Evolutionary conservation across 2,329 filamentous ascomycete genomes (phyloP).

Genomic region (Eurotiales sp.): DNA sequence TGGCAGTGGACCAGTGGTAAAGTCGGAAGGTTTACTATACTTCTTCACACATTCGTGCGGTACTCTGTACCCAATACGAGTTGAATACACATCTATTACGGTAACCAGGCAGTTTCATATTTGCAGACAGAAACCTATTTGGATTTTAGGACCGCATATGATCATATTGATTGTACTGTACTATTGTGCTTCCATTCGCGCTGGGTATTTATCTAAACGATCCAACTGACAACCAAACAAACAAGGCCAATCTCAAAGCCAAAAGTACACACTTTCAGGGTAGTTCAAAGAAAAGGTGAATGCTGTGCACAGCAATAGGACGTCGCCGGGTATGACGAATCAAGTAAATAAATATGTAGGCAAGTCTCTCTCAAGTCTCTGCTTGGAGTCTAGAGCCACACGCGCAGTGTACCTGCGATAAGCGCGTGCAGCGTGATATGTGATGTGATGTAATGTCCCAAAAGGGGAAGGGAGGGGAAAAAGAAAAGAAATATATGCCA

Average conservation of each 20-base stretch:
- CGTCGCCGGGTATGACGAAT: not conserved
- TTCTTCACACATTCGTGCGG: no score
- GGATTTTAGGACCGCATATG: no score
- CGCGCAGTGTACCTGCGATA: conserved; percentile 2
- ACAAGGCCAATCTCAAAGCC: not conserved
- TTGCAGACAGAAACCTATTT: no score
- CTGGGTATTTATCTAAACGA: conserved; percentile 13
- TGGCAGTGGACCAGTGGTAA: no score
- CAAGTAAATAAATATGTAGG: no score
- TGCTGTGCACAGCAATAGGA: conserved; percentile 17
- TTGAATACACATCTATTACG: no score
- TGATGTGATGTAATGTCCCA: conserved; percentile 1
- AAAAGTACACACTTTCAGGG: conserved; percentile 8
- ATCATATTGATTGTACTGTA: not conserved
- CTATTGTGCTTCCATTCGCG: conserved; percentile 2
- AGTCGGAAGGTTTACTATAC: no score
- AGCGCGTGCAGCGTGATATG: conserved; percentile 4
- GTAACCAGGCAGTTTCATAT: no score
- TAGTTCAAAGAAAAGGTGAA: conserved; percentile 12
- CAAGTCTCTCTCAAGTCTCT: not conserved
- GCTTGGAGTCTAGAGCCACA: not conserved
- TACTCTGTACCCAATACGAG: no score
- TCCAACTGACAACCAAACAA: conserved; percentile 6
- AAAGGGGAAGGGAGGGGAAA: not conserved
- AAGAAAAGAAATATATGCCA: not conserved